phyloP scores from a whole-genome alignment of 257 asterid species.

The Ehretia macrophylla region DNA sequence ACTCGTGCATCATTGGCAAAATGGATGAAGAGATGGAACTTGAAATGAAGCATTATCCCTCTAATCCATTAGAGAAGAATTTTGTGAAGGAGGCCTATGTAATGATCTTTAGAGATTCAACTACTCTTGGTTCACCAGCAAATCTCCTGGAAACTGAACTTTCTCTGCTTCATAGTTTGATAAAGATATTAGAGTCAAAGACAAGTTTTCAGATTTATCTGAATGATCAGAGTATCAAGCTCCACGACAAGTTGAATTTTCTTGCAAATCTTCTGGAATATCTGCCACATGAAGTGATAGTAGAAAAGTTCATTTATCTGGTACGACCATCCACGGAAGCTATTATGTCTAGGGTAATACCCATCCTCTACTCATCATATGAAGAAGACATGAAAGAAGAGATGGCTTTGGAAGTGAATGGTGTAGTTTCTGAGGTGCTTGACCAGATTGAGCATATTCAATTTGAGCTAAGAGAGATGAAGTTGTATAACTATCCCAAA shows the following conservation, averaged over 20 bases:
- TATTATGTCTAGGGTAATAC: background rate
- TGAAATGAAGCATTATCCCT: background rate
- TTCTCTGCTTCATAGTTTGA: background rate
- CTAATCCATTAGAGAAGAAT: background rate
- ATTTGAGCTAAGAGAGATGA: background rate
- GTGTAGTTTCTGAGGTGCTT: background rate
- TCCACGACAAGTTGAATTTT: conserved; percentile 6
- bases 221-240: background rate
- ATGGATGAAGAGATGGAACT: background rate
- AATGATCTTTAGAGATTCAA: background rate
- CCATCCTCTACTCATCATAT: background rate
- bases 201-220: too few species aligned
- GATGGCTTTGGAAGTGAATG: background rate
- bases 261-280: background rate
- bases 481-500: background rate
- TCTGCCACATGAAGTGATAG: background rate
- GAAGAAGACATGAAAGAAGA: background rate
- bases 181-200: too few species aligned
- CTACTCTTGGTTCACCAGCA: background rate
- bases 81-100: background rate
- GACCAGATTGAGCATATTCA: background rate
- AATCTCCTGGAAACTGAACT: background rate
- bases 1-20: background rate
- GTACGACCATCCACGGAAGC: too few species aligned
- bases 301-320: background rate